A percentile compares a stretch with the other conserved stretches of the same genome.
Conservation (phyloP, 1,284 basidiomycete genomes). For the Naganishia sp. region DNA sequence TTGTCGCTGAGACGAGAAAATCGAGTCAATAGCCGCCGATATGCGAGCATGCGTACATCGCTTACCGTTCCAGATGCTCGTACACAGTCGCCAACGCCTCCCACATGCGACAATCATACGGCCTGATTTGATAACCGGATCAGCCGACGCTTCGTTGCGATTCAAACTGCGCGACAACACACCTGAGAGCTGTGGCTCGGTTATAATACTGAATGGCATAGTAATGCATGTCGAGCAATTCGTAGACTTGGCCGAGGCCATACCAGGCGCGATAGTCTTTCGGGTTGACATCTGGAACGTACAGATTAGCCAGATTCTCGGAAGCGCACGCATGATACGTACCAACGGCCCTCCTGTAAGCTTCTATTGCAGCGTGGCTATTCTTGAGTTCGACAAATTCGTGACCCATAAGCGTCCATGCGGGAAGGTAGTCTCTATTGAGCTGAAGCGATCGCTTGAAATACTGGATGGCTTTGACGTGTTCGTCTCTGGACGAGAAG, state of each 20-base stretch:
- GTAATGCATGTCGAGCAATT: conserved; percentile 91
- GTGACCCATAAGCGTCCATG: conserved; percentile 99
- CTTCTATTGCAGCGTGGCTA: conserved; percentile 96
- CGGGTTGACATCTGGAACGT: conserved; percentile 76
- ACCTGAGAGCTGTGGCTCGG: conserved; percentile 88
- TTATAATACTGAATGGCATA: conserved; percentile 97
- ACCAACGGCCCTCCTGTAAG: conserved; percentile 94
- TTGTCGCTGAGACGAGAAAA: conserved; percentile 59
- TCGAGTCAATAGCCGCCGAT: not conserved
- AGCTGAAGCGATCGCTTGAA: conserved; percentile 91
- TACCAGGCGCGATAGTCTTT: conserved; percentile 99
- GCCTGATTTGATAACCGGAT: conserved; percentile 58
- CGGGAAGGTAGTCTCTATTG: conserved; percentile 89
- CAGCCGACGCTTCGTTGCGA: conserved; percentile 8
- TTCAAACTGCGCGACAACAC: conserved; percentile 38
- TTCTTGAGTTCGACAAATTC: conserved; percentile 99
- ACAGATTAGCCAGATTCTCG: not conserved
- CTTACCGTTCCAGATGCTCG: conserved; percentile 79
- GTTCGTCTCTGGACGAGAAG: conserved; percentile 88
- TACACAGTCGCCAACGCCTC: conserved; percentile 91
- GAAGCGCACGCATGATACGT: conserved; percentile 41
- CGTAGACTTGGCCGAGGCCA: conserved; percentile 96
- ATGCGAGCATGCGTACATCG: conserved; percentile 4
- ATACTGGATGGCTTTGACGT: conserved; percentile 93
- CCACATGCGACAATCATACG: conserved; percentile 96